Base-by-base conservation (phyloP, 768 basidiomycete species). In the Lentinula detonsa region DNA sequence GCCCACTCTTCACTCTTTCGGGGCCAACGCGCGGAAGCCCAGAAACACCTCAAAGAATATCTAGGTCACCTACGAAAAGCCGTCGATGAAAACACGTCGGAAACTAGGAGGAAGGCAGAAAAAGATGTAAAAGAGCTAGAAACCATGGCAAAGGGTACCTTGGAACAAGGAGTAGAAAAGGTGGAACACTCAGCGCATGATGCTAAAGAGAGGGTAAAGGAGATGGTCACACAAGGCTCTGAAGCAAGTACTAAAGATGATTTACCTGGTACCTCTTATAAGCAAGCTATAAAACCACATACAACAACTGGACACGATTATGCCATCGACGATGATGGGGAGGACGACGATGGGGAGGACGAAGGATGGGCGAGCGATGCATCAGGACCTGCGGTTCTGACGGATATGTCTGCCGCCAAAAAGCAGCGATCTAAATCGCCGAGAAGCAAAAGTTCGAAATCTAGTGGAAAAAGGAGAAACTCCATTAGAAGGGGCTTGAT, bases 361-460 rank as follows among this genome's bases (percentile, higher is more conserved):
- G 87, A 83, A 62, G 85, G 78, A 1, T 88, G 86, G 87, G 78
- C 79, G 16, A 88, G 86, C 5, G 88, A 90, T 52, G 64, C 54
- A n/a, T 61, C 60, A 11, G 43, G 50, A 10, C 28, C 53, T 18
- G 23, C 28, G n/a, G 39, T 34, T 21, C 34, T 7, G 6, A 18
- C 39, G n/a, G 55, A 56, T 42, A n/a, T 43, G 1, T 37, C 43
- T 35, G 11, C 16, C 7, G 34, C n/a, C 42, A 55, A 52, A 43
- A 46, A 61, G 28, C 55, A 55, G 33, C 53, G 61, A 57, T 56
- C 61, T 8, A 61, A 57, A 33, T 61, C 54, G 11, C 61, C 61
- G 9, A 61, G 35, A 43, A 61, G 21, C 33, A 61, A 61, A 49
- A 8, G 23, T 2, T 6, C 39, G 4, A 57, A 54, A 35, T 13